These are phyloP conservation scores for Sugiyamaella paludigena DNA, from an alignment of 1,139 yeast species.

Conservation along the genomic window DNA sequence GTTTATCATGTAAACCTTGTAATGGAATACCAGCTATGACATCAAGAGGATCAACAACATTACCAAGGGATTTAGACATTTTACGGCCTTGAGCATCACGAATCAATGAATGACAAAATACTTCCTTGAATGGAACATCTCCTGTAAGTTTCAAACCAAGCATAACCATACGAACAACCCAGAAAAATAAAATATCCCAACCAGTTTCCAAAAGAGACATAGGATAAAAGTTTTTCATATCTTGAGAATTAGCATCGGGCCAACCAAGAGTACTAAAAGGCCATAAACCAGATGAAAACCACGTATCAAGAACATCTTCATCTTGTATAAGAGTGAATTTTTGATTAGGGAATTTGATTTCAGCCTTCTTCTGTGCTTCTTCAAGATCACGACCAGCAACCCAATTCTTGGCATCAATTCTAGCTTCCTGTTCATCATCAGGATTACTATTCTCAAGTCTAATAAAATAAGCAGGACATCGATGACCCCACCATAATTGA, in stretches of 20 bases:
- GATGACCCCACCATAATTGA: constrained; percentile 99
- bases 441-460: constrained; percentile 61
- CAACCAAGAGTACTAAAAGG: constrained; percentile 96
- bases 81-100: constrained; percentile 99
- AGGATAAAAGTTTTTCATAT: constrained; percentile 78
- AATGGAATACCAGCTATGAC: constrained; percentile 86
- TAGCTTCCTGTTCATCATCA: constrained; percentile 45
- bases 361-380: constrained; percentile 85
- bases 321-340: constrained; percentile 84
- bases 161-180: constrained; percentile 97
- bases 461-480: constrained; percentile 95
- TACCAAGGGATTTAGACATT: constrained; percentile 97
- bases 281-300: constrained; percentile 99
- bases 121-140: constrained; percentile 88
- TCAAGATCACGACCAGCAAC: constrained; percentile 79
- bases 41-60: constrained; percentile 92
- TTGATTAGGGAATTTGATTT: constrained; percentile 63
- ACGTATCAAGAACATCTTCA: constrained; percentile 96
- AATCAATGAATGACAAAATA: constrained; percentile 95
- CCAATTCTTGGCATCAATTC: constrained; percentile 80
- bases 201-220: constrained; percentile 96
- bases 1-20: constrained; percentile 74
- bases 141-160: constrained; percentile 90
- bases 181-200: constrained; percentile 98
- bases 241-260: constrained; percentile 70